phyloP scores from a whole-genome alignment of 331 rosid genomes.

The Prunus yedoensis region DNA sequence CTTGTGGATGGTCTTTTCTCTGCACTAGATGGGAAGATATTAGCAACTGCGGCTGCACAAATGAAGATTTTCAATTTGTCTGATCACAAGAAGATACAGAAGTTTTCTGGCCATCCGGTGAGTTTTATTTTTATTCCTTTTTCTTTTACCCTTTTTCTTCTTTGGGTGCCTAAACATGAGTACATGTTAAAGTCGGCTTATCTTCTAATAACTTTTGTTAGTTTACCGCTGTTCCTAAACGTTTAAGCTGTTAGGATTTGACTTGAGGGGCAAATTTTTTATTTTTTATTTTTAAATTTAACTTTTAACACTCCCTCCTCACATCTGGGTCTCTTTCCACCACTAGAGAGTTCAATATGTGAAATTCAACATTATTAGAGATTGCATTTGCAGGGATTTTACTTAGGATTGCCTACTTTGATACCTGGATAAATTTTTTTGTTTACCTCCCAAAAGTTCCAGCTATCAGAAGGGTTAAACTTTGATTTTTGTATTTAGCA shows the following conservation, averaged over 20 bases:
- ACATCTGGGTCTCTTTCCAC: not conserved
- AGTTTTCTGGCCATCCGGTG: conserved; percentile 96
- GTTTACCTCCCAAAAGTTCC: not conserved
- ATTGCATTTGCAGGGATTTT: not conserved
- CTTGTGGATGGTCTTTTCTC: conserved; percentile 24
- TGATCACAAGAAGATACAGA: conserved; percentile 68
- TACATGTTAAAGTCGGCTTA: not conserved
- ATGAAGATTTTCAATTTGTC: conserved; percentile 69
- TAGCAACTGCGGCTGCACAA: conserved; percentile 89
- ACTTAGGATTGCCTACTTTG: not conserved
- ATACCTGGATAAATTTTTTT: not conserved
- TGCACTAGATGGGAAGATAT: conserved; percentile 68
- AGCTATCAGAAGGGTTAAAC: not conserved
- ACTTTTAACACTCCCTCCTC: not conserved
- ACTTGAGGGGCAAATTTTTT: not conserved
- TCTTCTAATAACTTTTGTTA: not conserved
- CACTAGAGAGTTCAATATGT: not conserved
- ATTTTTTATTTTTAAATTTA: not conserved
- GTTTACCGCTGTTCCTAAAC: not conserved
- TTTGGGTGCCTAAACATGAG: not conserved
- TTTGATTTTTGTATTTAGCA: not conserved
- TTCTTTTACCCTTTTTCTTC: conserved; percentile 1
- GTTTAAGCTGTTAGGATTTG: not conserved
- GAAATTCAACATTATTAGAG: not conserved
- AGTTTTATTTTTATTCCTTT: conserved; percentile 37